phyloP scores from a whole-genome alignment of 805 yeast genomes.

The Candida schatavii region DNA sequence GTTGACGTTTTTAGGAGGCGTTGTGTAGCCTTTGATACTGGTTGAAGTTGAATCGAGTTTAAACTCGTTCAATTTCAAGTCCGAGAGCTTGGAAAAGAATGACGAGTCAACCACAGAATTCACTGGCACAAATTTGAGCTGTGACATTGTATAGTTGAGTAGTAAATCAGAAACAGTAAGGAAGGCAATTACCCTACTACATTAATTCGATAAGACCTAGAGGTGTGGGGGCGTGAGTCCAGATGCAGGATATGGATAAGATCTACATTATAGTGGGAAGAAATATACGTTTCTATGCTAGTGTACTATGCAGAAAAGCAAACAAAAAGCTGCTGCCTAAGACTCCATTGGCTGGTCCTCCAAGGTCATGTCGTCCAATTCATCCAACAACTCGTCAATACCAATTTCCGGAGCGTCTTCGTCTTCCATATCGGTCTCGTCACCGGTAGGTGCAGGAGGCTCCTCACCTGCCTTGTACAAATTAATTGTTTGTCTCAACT shows the following conservation, averaged over 20 bases:
- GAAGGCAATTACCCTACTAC: too few relatives aligned
- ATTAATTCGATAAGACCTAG: too few relatives aligned
- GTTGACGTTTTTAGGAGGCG: constrained; percentile 31
- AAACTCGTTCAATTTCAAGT: constrained; percentile 68
- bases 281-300: too few relatives aligned
- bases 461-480: constrained; percentile 64
- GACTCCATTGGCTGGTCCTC: constrained; percentile 44
- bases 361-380: constrained; percentile 88
- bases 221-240: too few relatives aligned
- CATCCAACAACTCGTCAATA: constrained; percentile 91
- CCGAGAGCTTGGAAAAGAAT: constrained; percentile 75
- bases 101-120: constrained; percentile 82
- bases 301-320: constrained; percentile 1
- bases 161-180: neutral
- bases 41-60: constrained; percentile 55
- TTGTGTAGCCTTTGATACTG: constrained; percentile 43
- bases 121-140: constrained; percentile 44
- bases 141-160: constrained; percentile 3
- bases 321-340: neutral
- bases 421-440: constrained; percentile 44
- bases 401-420: constrained; percentile 87
- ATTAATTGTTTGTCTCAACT: constrained; percentile 86
- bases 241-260: too few relatives aligned
- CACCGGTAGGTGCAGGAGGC: constrained; percentile 30
- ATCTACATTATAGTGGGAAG: too few relatives aligned